Evolutionary conservation across 139 green algal species (phyloP), one percentile per base, ranked within the genome.

Genomic region (Chlorella sp.): DNA sequence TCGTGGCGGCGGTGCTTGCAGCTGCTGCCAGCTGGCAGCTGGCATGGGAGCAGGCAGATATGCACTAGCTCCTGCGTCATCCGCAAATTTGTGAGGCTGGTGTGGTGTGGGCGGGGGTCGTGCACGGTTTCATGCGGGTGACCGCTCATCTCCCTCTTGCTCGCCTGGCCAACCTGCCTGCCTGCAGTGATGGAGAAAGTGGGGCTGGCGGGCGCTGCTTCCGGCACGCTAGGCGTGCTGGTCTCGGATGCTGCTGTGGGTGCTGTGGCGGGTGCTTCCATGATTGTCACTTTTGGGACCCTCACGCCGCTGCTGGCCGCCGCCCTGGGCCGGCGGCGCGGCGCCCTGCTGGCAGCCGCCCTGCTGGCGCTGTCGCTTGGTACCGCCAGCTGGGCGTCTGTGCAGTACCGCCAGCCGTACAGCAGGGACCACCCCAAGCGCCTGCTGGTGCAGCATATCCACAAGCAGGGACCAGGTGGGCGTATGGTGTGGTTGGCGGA

Each of bases 161-260:
- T 61, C n/a, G 11, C 21, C 77, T 82, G 36, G 37, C 36, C 16
- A 18, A n/a, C 77, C 68, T 22, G 32, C 21, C 68, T 21, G 2
- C 28, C 71, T 71, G 28, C 26, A 39, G 48, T 94, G 37, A 94
- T 92, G 91, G 92, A 94, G 85, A 94, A 94, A 68, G 92, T 92
- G 34, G 90, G 92, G 28, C 81, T 94, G 75, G 85, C 86, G 22
- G 91, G 86, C 1, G 68, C 71, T 28, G 84, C 88, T 16, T 75
- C 57, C 2, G 71, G 82, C 37, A 2, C 69, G 37, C 36, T 89
- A 18, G 88, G 89, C 57, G 18, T 92, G 30, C 30, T 89, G 18
- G 68, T 82, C 15, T 66, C 78, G 21, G 91, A 92, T 60, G 48
- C 57, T 2, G 83, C 81, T 11, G 71, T 85, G 57, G 91, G 91